Base-by-base conservation (phyloP, 768 basidiomycete species). In the Collybiopsis luxurians region DNA sequence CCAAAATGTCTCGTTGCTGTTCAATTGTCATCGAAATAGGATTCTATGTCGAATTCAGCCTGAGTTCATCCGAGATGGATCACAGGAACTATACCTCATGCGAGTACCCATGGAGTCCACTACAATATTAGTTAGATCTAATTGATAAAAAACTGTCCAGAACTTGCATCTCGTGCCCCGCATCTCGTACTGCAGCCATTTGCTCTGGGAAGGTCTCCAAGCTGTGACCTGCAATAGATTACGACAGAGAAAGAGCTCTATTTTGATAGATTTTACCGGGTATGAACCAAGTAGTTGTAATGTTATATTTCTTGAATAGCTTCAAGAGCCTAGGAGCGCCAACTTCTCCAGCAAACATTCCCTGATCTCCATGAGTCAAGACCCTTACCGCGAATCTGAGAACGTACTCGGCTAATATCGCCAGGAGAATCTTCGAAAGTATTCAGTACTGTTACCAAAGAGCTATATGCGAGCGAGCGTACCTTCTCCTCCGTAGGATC, bases 291-390 rank as follows among this genome's bases (percentile, higher is more conserved):
- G 84, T 87, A 23, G 87, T 84, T 67, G 73, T 75, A 43, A 79
- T 84, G n/a, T 75, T 73, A 65, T 86, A 87, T 69, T 89, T 89
- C 30, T 77, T 72, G 70, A 90, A 89, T 21, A 90, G 69, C 69
- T 87, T 89, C 61, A 90, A 73, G 7, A 90, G 74, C 13, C 88
- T 80, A 4, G 81, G 83, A 0, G 79, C 73, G 2, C 89, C 89
- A 27, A 92, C 86, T 66, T 90, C 87, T 17, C 89, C 89, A 0
- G 89, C 86, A 61, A 81, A 90, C 74, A 89, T 81, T 7, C 88
- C 87, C 80, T 75, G 42, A 10, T 11, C 12, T 5, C 31, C 15
- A 7, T 34, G 38, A 34, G 24, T n/a, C 5, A 13, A 6, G 3
- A 39, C 31, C 30, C 49, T 50, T 39, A 15, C 27, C 5, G n/a